Evolutionary conservation across 2,329 filamentous ascomycete species (phyloP).

Genomic region (Clonostachys solani): DNA sequence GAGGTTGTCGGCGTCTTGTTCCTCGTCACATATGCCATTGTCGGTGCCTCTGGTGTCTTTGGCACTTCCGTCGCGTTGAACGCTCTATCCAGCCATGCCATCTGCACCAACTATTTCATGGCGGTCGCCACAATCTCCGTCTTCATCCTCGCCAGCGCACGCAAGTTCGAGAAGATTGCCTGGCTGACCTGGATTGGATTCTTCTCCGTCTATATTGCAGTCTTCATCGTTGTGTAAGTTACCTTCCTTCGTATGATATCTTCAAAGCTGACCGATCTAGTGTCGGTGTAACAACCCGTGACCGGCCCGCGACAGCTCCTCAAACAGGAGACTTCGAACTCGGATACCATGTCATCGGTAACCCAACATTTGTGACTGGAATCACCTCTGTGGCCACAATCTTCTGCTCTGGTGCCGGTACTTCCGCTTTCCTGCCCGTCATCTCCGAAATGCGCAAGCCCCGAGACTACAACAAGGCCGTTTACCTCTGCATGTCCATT

Average conservation of each 20-base stretch:
- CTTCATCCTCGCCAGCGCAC: conserved; percentile 42
- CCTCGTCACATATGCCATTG: conserved; percentile 37
- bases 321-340: conserved; percentile 54
- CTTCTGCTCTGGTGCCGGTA: conserved; percentile 55
- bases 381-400: conserved; percentile 56
- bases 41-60: conserved; percentile 50
- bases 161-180: conserved; percentile 56
- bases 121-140: conserved; percentile 45
- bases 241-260: neutral
- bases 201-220: conserved; percentile 50
- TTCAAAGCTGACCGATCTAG: conserved; percentile 9
- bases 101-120: conserved; percentile 54
- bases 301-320: conserved; percentile 57
- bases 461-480: conserved; percentile 54
- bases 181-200: conserved; percentile 61
- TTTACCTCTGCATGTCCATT: conserved; percentile 54
- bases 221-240: conserved; percentile 48
- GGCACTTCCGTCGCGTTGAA: conserved; percentile 55
- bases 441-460: conserved; percentile 62
- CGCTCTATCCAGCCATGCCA: conserved; percentile 49
- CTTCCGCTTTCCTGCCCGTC: conserved; percentile 58
- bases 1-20: conserved; percentile 2
- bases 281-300: conserved; percentile 50
- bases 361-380: conserved; percentile 53
- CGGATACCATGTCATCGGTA: conserved; percentile 50